Evolutionary conservation across 805 yeast species (phyloP), one percentile per base, ranked within the genome.

Genomic region (Cyberlindnera amylophila): DNA sequence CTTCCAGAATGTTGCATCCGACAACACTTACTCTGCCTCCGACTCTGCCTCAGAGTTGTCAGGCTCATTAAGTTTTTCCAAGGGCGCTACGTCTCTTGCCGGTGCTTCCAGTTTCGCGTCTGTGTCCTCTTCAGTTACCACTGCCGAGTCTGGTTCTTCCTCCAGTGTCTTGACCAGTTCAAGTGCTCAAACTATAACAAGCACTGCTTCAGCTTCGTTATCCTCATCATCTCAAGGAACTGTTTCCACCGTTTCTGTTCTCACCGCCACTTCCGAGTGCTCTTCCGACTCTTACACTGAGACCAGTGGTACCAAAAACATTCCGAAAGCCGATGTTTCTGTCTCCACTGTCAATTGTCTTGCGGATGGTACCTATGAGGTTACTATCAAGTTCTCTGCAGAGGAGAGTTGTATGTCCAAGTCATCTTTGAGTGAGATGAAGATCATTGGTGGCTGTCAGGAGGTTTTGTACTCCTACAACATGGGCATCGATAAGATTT

Each of bases 241-340:
- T 10, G 18, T 27, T 7, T 11, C 14, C 17, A 11, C 34, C 34
- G 16, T 7, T 18, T 16, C 33, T 14, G 23, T n/a, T 19, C 17
- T 14, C 5, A 10, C 29, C n/a, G 36, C 29, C 19, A 23, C 29
- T 21, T 12, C 33, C 28, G 39, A 28, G n/a, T 27, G 33, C 14
- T 7, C 8, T 11, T 27, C 30, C 9, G 27, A 33, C 12, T 26
- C 29, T 13, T 35, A 26, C 31, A 11, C 14, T 10, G 38, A 35
- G 31, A 14, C 18, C 14, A 7, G 19, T 7, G 9, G 11, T 9
- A 36, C 9, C n/a, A 36, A 28, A 27, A 28, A 28, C 26, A 36
- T 37, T 31, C 54, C 54, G n/a, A 4, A 30, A 6, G 48, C 44
- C 12, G 36, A 36, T 7, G 48, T 50, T 15, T 29, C 39, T 8